phyloP scores from a whole-genome alignment of 306 rosid genomes.

The Corylus americana region DNA sequence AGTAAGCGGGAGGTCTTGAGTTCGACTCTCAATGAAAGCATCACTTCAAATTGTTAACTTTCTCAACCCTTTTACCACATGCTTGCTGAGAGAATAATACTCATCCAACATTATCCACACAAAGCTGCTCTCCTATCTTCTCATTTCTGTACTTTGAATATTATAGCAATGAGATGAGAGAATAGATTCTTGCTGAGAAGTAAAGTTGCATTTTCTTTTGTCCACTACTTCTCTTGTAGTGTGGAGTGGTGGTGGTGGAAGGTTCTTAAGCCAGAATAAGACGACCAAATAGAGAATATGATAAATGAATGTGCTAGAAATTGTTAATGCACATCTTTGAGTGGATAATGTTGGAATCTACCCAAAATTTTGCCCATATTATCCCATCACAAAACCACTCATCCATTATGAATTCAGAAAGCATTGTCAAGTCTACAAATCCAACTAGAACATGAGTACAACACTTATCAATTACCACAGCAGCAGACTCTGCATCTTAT shows the following conservation, averaged over 20 bases:
- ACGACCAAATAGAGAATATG: background rate
- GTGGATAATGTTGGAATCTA: background rate
- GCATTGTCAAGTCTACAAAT: background rate
- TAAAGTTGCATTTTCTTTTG: no score
- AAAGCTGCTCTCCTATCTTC: no score
- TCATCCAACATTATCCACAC: no score
- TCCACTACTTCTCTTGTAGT: background rate
- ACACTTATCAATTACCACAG: no score
- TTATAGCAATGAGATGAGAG: no score
- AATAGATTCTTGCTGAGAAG: no score
- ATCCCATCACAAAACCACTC: background rate
- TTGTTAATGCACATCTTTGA: background rate
- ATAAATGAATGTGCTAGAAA: background rate
- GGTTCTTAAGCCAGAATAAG: background rate
- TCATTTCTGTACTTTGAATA: no score
- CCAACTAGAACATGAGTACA: background rate
- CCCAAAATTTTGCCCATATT: background rate
- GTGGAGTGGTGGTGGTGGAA: no score
- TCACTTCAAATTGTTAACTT: rapidly evolving
- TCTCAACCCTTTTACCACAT: no score
- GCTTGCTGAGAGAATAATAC: no score
- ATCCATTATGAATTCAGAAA: background rate
- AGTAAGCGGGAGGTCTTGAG: constrained; percentile 56
- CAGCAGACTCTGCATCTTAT: background rate
- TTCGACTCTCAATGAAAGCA: constrained; percentile 53